Evolutionary conservation across 805 yeast genomes (phyloP).

Genomic region (Hanseniaspora meyeri): DNA sequence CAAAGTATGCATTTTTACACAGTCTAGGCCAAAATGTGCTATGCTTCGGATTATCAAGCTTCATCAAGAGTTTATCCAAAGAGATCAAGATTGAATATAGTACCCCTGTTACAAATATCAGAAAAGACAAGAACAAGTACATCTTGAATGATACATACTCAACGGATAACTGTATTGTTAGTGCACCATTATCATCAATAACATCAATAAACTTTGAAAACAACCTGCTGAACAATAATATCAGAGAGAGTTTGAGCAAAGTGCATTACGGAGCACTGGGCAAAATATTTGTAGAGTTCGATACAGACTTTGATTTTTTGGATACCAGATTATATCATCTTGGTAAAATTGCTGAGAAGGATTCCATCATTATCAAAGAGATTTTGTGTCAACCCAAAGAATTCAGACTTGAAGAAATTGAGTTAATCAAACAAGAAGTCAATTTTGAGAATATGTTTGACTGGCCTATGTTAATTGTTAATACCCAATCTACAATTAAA

Average conservation of each 20-base stretch:
- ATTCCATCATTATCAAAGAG: not conserved
- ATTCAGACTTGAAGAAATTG: not conserved
- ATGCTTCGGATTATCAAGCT: conserved; percentile 41
- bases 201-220: conserved; percentile 41
- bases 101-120: not conserved
- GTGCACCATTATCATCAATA: conserved; percentile 47
- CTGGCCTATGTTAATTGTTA: conserved; percentile 51
- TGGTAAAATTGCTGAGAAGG: not conserved
- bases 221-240: conserved; percentile 41
- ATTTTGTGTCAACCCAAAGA: not conserved
- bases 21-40: conserved; percentile 71
- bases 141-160: conserved; percentile 21
- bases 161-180: conserved; percentile 52
- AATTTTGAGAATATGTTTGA: conserved; percentile 18
- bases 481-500: conserved; percentile 38
- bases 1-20: conserved; percentile 54
- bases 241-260: conserved; percentile 34
- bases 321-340: conserved; percentile 22
- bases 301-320: conserved; percentile 45
- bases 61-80: conserved; percentile 22
- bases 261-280: conserved; percentile 60
- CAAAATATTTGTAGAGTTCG: conserved; percentile 60
- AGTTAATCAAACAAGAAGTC: conserved; percentile 14
- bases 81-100: not conserved
- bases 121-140: conserved; percentile 15